Evolutionary conservation across 148 eudicot species (phyloP).

Genomic region (Rhododendron vialii): DNA sequence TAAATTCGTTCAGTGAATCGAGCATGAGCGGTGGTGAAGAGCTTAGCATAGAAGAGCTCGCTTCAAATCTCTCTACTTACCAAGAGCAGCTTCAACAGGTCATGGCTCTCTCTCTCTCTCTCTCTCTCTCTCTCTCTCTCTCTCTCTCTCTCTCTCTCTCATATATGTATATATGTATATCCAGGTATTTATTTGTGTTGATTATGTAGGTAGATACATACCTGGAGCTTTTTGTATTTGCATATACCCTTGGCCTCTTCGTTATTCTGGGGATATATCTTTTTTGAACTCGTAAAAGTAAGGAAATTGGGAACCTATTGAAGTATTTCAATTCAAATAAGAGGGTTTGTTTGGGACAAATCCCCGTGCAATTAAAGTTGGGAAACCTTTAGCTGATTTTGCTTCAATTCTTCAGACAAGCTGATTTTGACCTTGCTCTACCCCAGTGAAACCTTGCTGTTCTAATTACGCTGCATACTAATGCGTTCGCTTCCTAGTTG

Average conservation of each 20-base stretch:
- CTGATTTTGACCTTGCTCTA: background rate
- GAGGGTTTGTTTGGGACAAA: background rate
- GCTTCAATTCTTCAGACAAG: background rate
- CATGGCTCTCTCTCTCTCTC: background rate
- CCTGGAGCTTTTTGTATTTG: background rate
- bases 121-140: background rate
- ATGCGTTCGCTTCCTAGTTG: background rate
- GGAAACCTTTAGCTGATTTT: background rate
- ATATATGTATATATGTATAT: background rate
- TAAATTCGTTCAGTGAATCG: background rate
- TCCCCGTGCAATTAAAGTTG: background rate
- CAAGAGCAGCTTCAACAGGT: constrained; percentile 86
- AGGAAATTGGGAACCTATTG: background rate
- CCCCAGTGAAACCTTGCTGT: background rate
- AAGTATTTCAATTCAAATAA: background rate
- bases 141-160: background rate
- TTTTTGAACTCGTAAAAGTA: background rate
- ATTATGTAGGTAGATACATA: background rate
- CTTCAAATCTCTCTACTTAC: constrained; percentile 81
- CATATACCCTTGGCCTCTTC: background rate
- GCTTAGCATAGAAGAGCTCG: constrained; percentile 71
- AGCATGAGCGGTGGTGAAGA: constrained; percentile 51
- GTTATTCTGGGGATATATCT: background rate
- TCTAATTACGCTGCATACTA: background rate
- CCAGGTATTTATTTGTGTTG: background rate